Conservation (phyloP, 2,329 filamentous ascomycete species). For the Diaporthe citri region DNA sequence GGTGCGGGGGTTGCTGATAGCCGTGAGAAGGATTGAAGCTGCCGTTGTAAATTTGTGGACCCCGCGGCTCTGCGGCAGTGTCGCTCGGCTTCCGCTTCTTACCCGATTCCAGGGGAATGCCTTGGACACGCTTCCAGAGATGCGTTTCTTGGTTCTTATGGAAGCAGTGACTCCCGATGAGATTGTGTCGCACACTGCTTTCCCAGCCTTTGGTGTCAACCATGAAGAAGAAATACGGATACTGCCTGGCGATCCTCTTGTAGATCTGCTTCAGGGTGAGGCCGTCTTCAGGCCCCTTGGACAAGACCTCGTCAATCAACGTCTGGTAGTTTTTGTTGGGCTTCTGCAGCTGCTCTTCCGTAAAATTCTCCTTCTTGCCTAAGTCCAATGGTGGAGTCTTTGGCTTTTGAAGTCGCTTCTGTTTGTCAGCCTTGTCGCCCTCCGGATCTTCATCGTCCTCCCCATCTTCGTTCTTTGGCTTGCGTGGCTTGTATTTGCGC, state of each 20-base stretch:
- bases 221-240: constrained; percentile 71
- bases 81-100: constrained; percentile 70
- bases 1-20: constrained; percentile 40
- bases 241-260: constrained; percentile 69
- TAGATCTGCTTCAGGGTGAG: constrained; percentile 73
- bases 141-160: constrained; percentile 68
- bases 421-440: constrained; percentile 65
- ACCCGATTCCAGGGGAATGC: constrained; percentile 70
- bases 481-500: constrained; percentile 75
- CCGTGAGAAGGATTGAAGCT: constrained; percentile 32
- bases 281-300: constrained; percentile 59
- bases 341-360: constrained; percentile 69
- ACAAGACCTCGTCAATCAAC: constrained; percentile 71
- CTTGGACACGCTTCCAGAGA: constrained; percentile 69
- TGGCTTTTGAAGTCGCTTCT: constrained; percentile 73
- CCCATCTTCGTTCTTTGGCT: constrained; percentile 57
- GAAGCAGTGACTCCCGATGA: constrained; percentile 73
- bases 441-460: constrained; percentile 68
- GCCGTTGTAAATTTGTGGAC: constrained; percentile 46
- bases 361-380: constrained; percentile 64
- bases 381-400: constrained; percentile 72
- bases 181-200: constrained; percentile 73
- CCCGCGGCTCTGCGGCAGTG: constrained; percentile 48
- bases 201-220: constrained; percentile 76
- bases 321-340: constrained; percentile 73